These are phyloP conservation scores for Lactarius hengduanensis DNA, from an alignment of 768 basidiomycete genomes.

Conservation along the genomic window DNA sequence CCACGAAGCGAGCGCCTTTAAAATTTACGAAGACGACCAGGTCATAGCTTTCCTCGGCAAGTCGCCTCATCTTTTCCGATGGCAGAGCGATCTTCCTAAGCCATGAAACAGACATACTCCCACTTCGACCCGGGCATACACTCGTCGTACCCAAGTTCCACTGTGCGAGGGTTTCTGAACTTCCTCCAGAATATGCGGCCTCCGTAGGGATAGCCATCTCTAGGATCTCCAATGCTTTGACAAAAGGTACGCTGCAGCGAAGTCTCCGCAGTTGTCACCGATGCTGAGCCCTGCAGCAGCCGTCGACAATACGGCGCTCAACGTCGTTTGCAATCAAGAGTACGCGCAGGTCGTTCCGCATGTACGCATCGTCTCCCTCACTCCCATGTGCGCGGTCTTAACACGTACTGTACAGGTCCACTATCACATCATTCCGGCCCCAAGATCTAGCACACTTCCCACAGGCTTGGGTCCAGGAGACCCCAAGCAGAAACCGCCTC, in stretches of 20 bases:
- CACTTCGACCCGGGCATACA: slow-evolving; percentile 63
- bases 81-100: neutral
- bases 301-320: slow-evolving; percentile 62
- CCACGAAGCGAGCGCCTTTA: slow-evolving; percentile 46
- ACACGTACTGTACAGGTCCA: slow-evolving; percentile 50
- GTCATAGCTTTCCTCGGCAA: slow-evolving; percentile 65
- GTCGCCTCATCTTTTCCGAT: slow-evolving; percentile 17
- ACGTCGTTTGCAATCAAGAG: slow-evolving; percentile 79
- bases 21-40: slow-evolving; percentile 59
- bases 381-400: neutral
- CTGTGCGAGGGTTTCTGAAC: slow-evolving; percentile 59
- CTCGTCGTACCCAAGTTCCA: slow-evolving; percentile 71
- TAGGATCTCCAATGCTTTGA: slow-evolving; percentile 60
- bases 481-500: slow-evolving; percentile 32
- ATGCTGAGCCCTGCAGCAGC: slow-evolving; percentile 38
- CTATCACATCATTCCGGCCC: slow-evolving; percentile 75
- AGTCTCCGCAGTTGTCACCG: neutral
- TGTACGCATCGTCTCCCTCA: slow-evolving; percentile 40
- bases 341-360: slow-evolving; percentile 81
- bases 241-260: slow-evolving; percentile 46
- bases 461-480: slow-evolving; percentile 17
- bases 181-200: slow-evolving; percentile 57
- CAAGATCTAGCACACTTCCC: slow-evolving; percentile 39
- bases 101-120: slow-evolving; percentile 55
- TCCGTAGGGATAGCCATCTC: slow-evolving; percentile 59